Percentiles rank a stretch among this genome's conserved stretches.
Conservation (phyloP, 2,329 filamentous ascomycete species). For the Trichoderma gracile region DNA sequence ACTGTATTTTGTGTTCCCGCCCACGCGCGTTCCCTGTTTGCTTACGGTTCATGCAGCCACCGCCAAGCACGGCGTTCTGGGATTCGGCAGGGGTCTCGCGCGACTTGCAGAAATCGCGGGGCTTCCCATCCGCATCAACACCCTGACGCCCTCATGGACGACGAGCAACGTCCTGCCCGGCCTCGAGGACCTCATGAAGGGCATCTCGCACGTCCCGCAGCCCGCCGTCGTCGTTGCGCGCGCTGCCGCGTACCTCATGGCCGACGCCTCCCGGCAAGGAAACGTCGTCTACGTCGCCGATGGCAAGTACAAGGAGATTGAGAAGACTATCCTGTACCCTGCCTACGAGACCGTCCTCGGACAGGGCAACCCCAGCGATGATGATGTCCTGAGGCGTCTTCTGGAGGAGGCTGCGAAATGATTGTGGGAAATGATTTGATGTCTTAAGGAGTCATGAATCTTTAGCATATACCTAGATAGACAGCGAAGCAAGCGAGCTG, state of each 20-base stretch:
- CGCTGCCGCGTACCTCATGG: conserved; percentile 16
- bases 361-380: conserved; percentile 13
- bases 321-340: conserved; percentile 5
- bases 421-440: background rate
- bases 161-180: conserved; percentile 20
- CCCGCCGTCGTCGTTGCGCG: conserved; percentile 14
- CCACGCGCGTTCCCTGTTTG: background rate
- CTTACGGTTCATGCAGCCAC: conserved; percentile 10
- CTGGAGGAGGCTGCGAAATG: background rate
- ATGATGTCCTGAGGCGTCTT: conserved; percentile 15
- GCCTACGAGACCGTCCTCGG: conserved; percentile 16
- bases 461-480: no score
- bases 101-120: conserved; percentile 14
- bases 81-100: conserved; percentile 14
- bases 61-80: conserved; percentile 16
- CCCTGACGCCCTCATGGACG: conserved; percentile 20
- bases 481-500: no score
- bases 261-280: conserved; percentile 2
- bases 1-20: background rate
- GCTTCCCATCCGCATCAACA: conserved; percentile 20
- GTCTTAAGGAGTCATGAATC: no score
- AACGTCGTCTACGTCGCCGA: conserved; percentile 12
- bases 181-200: conserved; percentile 15
- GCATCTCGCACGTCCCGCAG: conserved; percentile 9
- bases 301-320: conserved; percentile 17